Conservation (phyloP, 768 basidiomycete genomes). For the Leccinum pellstonianum region DNA sequence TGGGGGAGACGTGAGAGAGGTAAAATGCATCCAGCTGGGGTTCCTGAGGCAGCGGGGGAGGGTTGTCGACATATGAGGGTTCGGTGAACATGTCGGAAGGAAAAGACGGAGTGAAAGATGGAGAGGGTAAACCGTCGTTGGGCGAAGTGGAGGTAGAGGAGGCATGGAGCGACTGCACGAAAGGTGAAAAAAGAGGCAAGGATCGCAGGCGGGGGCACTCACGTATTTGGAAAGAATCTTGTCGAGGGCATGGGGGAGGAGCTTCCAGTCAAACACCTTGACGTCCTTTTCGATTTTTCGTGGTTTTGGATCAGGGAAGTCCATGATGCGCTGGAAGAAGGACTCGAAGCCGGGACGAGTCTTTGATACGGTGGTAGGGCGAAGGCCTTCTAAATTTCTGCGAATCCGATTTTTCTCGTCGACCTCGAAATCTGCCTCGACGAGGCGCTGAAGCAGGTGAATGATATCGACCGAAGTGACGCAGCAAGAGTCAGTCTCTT, state of each 20-base stretch:
- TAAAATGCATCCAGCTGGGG: slow-evolving; percentile 20
- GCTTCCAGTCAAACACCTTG: slow-evolving; percentile 78
- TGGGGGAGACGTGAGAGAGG: slow-evolving; percentile 20
- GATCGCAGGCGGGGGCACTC: slow-evolving; percentile 30
- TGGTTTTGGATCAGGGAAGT: slow-evolving; percentile 90
- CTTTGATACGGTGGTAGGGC: slow-evolving; percentile 89
- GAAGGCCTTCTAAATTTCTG: slow-evolving; percentile 89
- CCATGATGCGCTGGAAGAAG: slow-evolving; percentile 97
- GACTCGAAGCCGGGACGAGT: slow-evolving; percentile 72
- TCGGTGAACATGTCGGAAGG: slow-evolving; percentile 1
- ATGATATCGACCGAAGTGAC: slow-evolving; percentile 97
- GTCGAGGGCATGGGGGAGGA: slow-evolving; percentile 68
- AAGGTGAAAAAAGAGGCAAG: slow-evolving; percentile 2
- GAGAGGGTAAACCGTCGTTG: slow-evolving; percentile 24
- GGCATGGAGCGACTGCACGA: slow-evolving; percentile 46
- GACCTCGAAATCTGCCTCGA: slow-evolving; percentile 76
- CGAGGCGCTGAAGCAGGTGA: slow-evolving; percentile 78
- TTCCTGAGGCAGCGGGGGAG: slow-evolving; percentile 12
- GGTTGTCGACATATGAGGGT: slow-evolving; percentile 9
- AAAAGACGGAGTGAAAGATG: slow-evolving; percentile 33
- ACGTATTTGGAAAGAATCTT: slow-evolving; percentile 87
- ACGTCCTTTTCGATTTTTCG: slow-evolving; percentile 98
- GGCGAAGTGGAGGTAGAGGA: slow-evolving; percentile 33
- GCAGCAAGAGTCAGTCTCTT: slow-evolving; percentile 73
- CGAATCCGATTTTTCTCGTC: slow-evolving; percentile 98